These are phyloP conservation scores for Kodamaea kakaduensis DNA, from an alignment of 805 yeast species.

Conservation along the genomic window DNA sequence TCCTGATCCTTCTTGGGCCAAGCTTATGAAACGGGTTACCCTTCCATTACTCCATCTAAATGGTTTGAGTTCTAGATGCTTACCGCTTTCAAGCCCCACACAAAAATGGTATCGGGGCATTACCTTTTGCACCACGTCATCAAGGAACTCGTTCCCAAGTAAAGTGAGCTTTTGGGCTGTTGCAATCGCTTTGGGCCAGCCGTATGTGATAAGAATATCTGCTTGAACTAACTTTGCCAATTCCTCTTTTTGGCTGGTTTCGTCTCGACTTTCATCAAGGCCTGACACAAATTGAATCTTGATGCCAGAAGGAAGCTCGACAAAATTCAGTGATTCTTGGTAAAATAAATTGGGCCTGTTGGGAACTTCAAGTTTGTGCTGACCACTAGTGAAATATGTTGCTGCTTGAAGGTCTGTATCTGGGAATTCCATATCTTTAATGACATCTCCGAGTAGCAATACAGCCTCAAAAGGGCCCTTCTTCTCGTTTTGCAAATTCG, in stretches of 20 bases:
- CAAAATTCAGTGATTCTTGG: not conserved
- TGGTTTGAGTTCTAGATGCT: slow-evolving; percentile 52
- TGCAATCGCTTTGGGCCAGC: slow-evolving; percentile 59
- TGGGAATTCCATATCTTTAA: slow-evolving; percentile 12
- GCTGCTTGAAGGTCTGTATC: slow-evolving; percentile 17
- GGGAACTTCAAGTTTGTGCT: slow-evolving; percentile 11
- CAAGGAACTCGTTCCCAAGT: slow-evolving; percentile 45
- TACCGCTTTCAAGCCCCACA: slow-evolving; percentile 46
- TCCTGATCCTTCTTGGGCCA: slow-evolving; percentile 54
- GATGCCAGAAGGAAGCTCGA: slow-evolving; percentile 27
- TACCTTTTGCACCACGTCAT: slow-evolving; percentile 37
- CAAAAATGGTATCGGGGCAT: slow-evolving; percentile 69
- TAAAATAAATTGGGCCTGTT: slow-evolving; percentile 4
- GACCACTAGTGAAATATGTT: slow-evolving; percentile 25
- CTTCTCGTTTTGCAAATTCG: slow-evolving; percentile 48
- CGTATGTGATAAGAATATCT: slow-evolving; percentile 56
- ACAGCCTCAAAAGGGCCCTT: slow-evolving; percentile 66
- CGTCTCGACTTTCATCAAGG: slow-evolving; percentile 8
- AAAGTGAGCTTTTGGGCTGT: slow-evolving; percentile 38
- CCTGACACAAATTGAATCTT: slow-evolving; percentile 45
- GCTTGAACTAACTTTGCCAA: slow-evolving; percentile 13
- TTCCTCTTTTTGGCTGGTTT: not conserved
- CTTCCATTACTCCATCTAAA: slow-evolving; percentile 50
- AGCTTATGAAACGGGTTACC: slow-evolving; percentile 60
- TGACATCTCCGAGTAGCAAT: slow-evolving; percentile 48